These are phyloP conservation scores for Ulmus americana DNA, from an alignment of 331 rosid genomes.

Conservation along the genomic window DNA sequence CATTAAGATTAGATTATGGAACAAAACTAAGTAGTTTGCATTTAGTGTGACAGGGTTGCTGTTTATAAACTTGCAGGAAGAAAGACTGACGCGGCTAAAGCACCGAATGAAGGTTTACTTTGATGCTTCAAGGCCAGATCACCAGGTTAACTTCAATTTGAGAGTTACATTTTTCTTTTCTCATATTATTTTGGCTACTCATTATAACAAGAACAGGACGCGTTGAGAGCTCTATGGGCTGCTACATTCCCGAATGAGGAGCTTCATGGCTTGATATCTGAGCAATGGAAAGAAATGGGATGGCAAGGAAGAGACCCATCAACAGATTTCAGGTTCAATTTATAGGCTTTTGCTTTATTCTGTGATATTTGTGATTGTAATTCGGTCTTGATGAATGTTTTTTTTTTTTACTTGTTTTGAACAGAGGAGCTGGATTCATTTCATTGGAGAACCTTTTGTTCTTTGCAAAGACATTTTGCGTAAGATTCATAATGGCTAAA, in stretches of 20 bases:
- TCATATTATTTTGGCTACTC: conserved; percentile 11
- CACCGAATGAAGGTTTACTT: conserved; percentile 63
- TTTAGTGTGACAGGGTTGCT: background rate
- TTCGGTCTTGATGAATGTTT: conserved; percentile 22
- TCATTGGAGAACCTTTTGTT: conserved; percentile 86
- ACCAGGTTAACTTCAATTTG: conserved; percentile 42
- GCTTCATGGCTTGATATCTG: conserved; percentile 74
- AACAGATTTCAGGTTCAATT: conserved; percentile 74
- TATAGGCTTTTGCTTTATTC: background rate
- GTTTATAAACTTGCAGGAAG: conserved; percentile 49
- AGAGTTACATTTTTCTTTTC: background rate
- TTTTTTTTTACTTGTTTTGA: background rate
- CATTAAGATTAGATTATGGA: background rate
- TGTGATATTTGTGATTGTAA: conserved; percentile 1
- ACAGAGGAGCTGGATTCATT: conserved; percentile 91
- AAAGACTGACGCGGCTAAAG: conserved; percentile 54
- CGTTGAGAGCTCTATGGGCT: conserved; percentile 77
- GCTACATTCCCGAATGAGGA: conserved; percentile 66
- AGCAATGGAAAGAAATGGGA: conserved; percentile 97
- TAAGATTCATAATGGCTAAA: conserved; percentile 25
- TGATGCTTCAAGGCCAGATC: conserved; percentile 65
- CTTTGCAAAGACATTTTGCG: conserved; percentile 75
- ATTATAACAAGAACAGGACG: conserved; percentile 44
- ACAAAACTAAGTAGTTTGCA: background rate
- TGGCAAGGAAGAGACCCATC: conserved; percentile 97